Percentiles rank a stretch among this genome's conserved stretches.
phyloP scores from a whole-genome alignment of 805 yeast species.

The Pichia cabralensis region DNA sequence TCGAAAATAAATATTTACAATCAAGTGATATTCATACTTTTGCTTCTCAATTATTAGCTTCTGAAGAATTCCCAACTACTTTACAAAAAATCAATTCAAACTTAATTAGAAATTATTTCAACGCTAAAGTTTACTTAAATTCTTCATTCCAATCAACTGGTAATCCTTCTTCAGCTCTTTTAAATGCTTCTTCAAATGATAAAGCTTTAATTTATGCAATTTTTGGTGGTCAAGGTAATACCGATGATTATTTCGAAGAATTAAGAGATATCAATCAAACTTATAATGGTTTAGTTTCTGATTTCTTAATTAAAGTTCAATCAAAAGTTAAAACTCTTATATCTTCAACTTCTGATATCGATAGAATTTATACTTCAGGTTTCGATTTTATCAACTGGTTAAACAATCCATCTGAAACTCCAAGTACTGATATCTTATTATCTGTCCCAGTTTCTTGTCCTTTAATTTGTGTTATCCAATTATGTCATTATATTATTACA shows the following conservation, averaged over 20 bases:
- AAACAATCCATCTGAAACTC: conserved; percentile 73
- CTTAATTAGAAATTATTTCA: conserved; percentile 70
- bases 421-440: conserved; percentile 78
- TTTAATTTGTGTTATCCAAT: conserved; percentile 90
- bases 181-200: conserved; percentile 52
- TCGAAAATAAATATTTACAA: conserved; percentile 68
- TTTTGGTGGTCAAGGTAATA: conserved; percentile 98
- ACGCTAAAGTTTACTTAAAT: conserved; percentile 25
- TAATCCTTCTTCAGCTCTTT: conserved; percentile 30
- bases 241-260: conserved; percentile 96
- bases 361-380: conserved; percentile 89
- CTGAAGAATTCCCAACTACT: conserved; percentile 55
- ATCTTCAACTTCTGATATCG: conserved; percentile 63
- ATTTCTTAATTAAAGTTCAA: conserved; percentile 63
- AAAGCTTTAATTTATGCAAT: conserved; percentile 66
- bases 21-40: conserved; percentile 81
- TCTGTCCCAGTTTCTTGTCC: conserved; percentile 95
- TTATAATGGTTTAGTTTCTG: conserved; percentile 66
- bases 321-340: conserved; percentile 57
- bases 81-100: conserved; percentile 55
- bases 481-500: conserved; percentile 85
- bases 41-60: conserved; percentile 60
- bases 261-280: conserved; percentile 72
- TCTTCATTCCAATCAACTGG: conserved; percentile 10
- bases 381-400: conserved; percentile 86